Base-by-base conservation (phyloP, 345 rosid species). In the Salix dunnii region DNA sequence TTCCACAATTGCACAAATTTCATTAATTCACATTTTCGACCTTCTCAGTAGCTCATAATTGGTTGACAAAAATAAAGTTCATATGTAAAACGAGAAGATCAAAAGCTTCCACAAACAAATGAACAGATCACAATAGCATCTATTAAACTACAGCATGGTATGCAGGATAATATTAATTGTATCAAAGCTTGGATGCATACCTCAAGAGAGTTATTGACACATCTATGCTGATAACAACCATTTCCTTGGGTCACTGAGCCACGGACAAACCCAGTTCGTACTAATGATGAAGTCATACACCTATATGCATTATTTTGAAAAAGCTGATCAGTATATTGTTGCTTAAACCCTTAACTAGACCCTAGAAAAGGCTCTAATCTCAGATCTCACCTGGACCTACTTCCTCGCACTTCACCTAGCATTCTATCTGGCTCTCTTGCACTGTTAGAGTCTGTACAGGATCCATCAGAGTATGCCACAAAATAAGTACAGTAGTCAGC, bases 401-500 rank as follows among this genome's bases (percentile, higher is more conserved):
- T 84, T 60, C 98, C 99, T 76, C 99, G 85, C 79, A 92, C 97
- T 90, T 96, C 99, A 79, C 99, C 99, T 83, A 96, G 81, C 98
- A 92, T 94, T 83, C 95, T 96, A 80, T 96, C 99, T 16, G 99
- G 99, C 21, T 94, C 87, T 67, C 99, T 87, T 70, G 99, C 98
- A 82, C 97, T 93, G 73, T 91, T 94, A 67, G 87, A 85, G 75
- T 94, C 99, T n/a, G 98, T 96, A 80, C 99, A 96, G 35, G 98
- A 96, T 74, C 99, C 99, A 86, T 96, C 99, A 73, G 99, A 96
- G 75, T 96, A 96, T 23, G 99, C 99, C 79, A 96, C 99, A 82
- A 91, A 93, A 78, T 96, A 96, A 58, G 98, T 89, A 81, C 99
- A 96, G 81, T 93, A 96, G 89, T 96, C 99, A 51, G 99, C 98